Evolutionary conservation across 306 rosid genomes (phyloP).

Genomic region (peach (Prunus persica)): DNA sequence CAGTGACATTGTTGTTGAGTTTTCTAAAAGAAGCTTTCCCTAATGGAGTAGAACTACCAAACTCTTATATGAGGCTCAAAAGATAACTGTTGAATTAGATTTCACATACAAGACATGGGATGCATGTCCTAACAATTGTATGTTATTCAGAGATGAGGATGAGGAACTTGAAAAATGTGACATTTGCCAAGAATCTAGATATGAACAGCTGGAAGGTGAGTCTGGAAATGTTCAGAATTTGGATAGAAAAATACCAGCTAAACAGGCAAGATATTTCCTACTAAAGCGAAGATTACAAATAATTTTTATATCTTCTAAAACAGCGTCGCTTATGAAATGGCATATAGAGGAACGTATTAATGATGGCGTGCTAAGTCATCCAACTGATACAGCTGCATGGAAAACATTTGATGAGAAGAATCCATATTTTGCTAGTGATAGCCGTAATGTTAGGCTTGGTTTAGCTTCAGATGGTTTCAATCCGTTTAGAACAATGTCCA

Average conservation of each 20-base stretch:
- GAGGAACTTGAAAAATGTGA: too few relatives aligned
- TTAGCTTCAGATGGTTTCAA: not conserved
- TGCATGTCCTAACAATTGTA: too few relatives aligned
- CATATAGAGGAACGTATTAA: not conserved
- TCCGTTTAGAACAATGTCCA: not conserved
- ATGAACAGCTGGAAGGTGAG: too few relatives aligned
- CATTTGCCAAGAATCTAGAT: too few relatives aligned
- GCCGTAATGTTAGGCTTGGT: slow-evolving; percentile 2
- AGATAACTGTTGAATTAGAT: not conserved
- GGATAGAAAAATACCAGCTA: too few relatives aligned
- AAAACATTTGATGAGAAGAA: not conserved
- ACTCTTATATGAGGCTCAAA: not conserved
- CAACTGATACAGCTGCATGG: not conserved
- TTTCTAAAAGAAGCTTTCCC: not conserved
- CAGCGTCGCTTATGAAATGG: not conserved
- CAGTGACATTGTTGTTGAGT: not conserved
- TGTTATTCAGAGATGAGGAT: too few relatives aligned
- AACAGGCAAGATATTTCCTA: too few relatives aligned
- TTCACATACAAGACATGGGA: too few relatives aligned
- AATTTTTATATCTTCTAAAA: not conserved
- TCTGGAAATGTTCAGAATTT: too few relatives aligned
- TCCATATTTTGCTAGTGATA: not conserved
- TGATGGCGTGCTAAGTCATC: slow-evolving; percentile 5
- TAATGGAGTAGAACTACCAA: not conserved
- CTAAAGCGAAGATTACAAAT: too few relatives aligned